phyloP scores from a whole-genome alignment of 2,329 filamentous ascomycete genomes.

The Ophiocordyceps camponoti-rufipedis region DNA sequence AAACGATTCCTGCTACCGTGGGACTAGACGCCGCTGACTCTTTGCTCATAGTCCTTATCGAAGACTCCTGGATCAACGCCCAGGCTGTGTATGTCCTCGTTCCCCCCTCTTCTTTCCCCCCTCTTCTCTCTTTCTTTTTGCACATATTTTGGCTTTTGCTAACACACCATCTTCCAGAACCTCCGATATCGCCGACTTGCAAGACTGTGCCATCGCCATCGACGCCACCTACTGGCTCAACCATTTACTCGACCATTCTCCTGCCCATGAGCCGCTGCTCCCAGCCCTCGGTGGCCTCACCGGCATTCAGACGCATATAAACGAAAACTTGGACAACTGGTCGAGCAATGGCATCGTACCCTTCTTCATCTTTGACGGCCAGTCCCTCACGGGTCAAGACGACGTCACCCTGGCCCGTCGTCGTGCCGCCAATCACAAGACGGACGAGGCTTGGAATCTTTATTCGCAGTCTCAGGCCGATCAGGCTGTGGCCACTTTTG shows the following conservation, averaged over 20 bases:
- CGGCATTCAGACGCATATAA: conserved; percentile 57
- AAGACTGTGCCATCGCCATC: conserved; percentile 60
- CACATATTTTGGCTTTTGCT: conserved; percentile 2
- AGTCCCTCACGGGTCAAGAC: conserved; percentile 61
- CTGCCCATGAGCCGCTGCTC: conserved; percentile 70
- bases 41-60: conserved; percentile 13
- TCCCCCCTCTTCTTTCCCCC: not conserved
- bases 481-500: conserved; percentile 73
- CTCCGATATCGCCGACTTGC: conserved; percentile 50
- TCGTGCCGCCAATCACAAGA: conserved; percentile 48
- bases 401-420: conserved; percentile 47
- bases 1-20: not conserved
- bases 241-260: conserved; percentile 51
- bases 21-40: not conserved
- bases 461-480: conserved; percentile 70
- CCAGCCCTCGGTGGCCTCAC: conserved; percentile 80
- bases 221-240: conserved; percentile 83
- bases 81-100: conserved; percentile 16
- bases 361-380: conserved; percentile 82
- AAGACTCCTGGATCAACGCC: conserved; percentile 21
- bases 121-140: too few species aligned
- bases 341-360: conserved; percentile 52
- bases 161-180: conserved; percentile 19
- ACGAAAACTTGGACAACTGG: conserved; percentile 58
- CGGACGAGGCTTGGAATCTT: conserved; percentile 66